Conservation (phyloP, 169 alveolate species). For the Plasmodium cynomolgi region DNA sequence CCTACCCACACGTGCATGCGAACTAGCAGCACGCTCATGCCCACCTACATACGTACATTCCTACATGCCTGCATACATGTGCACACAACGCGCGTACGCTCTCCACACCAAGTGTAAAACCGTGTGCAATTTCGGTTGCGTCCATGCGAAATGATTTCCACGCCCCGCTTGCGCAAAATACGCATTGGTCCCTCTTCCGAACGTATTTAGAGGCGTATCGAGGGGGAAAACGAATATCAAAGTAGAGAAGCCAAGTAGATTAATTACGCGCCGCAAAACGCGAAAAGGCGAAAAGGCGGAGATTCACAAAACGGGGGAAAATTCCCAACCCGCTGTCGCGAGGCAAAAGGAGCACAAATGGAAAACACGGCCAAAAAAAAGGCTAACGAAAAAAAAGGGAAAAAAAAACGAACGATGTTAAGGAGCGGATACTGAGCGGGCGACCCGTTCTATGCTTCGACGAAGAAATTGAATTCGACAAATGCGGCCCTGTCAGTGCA, state of each 20-base stretch:
- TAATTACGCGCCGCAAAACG: not conserved
- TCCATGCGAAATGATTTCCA: not conserved
- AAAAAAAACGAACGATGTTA: constrained; percentile 37
- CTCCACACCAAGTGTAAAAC: not conserved
- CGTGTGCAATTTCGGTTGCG: not conserved
- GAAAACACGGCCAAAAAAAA: constrained; percentile 57
- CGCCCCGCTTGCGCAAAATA: not conserved
- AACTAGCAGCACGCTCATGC: not conserved
- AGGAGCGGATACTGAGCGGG: constrained; percentile 34
- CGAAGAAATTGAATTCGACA: constrained; percentile 69
- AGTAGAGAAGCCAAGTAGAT: not conserved
- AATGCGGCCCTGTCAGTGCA: constrained; percentile 19
- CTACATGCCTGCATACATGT: constrained; percentile 1
- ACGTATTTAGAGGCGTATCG: not conserved
- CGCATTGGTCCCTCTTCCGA: not conserved
- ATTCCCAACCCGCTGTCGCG: not conserved
- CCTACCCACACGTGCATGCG: not conserved
- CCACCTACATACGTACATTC: not conserved
- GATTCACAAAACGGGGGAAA: not conserved
- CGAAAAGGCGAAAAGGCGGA: too few species aligned
- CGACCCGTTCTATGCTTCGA: constrained; percentile 46
- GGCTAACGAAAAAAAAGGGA: constrained; percentile 20
- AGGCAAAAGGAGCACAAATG: not conserved
- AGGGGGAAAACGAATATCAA: not conserved
- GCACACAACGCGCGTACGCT: not conserved